A percentile compares a stretch with the other conserved stretches of the same genome.
These are phyloP conservation scores for Imleria badia DNA, from an alignment of 768 basidiomycete species.

Conservation along the genomic window DNA sequence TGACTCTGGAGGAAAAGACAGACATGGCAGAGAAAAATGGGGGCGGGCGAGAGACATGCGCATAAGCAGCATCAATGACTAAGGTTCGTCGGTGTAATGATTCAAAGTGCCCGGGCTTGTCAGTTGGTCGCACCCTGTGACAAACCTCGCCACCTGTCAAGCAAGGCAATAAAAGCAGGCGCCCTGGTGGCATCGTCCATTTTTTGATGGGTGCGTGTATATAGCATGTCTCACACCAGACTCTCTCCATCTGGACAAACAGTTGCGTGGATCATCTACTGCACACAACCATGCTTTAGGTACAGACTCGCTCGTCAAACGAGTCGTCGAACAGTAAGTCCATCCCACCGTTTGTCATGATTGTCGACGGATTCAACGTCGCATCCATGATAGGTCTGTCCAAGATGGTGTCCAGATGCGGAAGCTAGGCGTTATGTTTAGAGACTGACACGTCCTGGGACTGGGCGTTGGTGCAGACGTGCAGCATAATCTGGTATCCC, in stretches of 20 bases:
- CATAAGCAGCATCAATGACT: too few species aligned
- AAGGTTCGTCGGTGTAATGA: too few species aligned
- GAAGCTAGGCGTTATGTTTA: slow-evolving; percentile 51
- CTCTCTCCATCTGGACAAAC: neutral
- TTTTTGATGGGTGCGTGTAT: too few species aligned
- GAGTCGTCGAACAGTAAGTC: slow-evolving; percentile 14
- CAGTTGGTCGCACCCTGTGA: too few species aligned
- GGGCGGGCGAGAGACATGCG: too few species aligned
- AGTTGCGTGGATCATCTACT: neutral
- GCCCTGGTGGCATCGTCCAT: too few species aligned
- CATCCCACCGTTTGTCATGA: neutral
- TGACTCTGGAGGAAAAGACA: too few species aligned
- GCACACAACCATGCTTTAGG: neutral
- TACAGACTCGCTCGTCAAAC: slow-evolving; percentile 16
- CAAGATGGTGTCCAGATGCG: slow-evolving; percentile 35
- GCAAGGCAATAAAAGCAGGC: too few species aligned
- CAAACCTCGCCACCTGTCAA: too few species aligned
- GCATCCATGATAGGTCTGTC: slow-evolving; percentile 27
- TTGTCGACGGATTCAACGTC: neutral
- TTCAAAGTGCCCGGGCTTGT: too few species aligned
- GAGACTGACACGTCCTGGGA: slow-evolving; percentile 53
- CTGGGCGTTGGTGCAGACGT: slow-evolving; percentile 42
- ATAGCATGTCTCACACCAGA: too few species aligned
- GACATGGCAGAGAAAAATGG: too few species aligned
- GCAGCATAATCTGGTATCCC: slow-evolving; percentile 54